Base-by-base conservation (phyloP, 2,329 filamentous ascomycete genomes). In the Cordyceps farinosa region DNA sequence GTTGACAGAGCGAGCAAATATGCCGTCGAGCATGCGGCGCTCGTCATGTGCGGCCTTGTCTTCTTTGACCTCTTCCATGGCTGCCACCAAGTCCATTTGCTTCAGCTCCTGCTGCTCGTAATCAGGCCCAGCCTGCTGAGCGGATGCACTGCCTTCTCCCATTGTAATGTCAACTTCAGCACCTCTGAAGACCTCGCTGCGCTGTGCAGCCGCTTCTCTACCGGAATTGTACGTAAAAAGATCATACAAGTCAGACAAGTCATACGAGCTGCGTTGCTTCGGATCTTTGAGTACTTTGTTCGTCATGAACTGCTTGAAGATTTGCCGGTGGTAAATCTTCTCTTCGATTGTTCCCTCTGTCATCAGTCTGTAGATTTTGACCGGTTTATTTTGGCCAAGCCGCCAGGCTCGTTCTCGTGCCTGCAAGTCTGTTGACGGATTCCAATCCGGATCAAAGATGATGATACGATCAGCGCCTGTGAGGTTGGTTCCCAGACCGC, bases 391-490 rank as follows among this genome's bases (percentile, higher is more conserved):
- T 77, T 99, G 95, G 0, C 95, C 95, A 2, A 99, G 79, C 63
- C 95, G 87, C 95, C 95, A 99, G 6, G 96, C 95, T 70, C 95
- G 86, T 76, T 99, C 95, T 54, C 95, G 88, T 17, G 95, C 95
- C 77, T 99, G 95, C 32, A 97, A 82, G 72, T 99, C 95, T 0
- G 94, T 98, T 0, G 94, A 97, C 2, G 94, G 95, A 70, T 98
- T 98, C 95, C 95, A 99, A 73, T 99, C 95, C 0, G 95, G 96
- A 71, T 99, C 96, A 72, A 95, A 99, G 61, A 99, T 98, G 72
- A 99, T 97, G 67, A 99, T 94, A 40, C 95, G 87, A 72, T 97
- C 91, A 5, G 95, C 95, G 8, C 95, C 95, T 0, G 95, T 99
- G 29, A 99, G 80, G 68, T 99, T 99, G 53, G 97, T 90, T 6